These are phyloP conservation scores for Russula sp. DNA, from an alignment of 768 basidiomycete species.

Conservation along the genomic window DNA sequence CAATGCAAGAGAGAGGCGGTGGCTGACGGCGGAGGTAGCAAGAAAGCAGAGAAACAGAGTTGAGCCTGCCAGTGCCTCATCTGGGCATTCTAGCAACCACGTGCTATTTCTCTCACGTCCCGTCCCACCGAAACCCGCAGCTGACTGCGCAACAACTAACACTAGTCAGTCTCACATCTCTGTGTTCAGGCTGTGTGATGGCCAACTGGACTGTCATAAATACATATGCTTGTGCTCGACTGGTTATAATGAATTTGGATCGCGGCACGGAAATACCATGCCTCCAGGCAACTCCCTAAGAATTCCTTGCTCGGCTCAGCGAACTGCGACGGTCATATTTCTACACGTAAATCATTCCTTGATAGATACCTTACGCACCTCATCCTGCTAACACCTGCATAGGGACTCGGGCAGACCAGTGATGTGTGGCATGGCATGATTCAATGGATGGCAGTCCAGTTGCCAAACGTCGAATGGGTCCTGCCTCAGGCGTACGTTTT, in stretches of 20 bases:
- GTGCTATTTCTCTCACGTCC: neutral
- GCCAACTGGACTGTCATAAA: neutral
- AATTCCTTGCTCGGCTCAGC: constrained; percentile 26
- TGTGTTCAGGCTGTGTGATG: constrained; percentile 5
- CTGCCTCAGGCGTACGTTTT: constrained; percentile 44
- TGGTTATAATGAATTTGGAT: neutral
- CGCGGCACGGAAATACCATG: neutral
- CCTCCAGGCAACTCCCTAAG: constrained; percentile 9
- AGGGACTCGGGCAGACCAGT: constrained; percentile 45
- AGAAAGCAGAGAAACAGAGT: neutral
- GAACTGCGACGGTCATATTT: constrained; percentile 36
- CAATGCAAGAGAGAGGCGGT: constrained; percentile 23
- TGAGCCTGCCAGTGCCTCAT: constrained; percentile 4
- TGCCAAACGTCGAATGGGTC: constrained; percentile 45
- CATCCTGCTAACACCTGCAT: neutral
- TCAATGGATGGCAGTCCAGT: constrained; percentile 38
- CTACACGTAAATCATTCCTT: constrained; percentile 32
- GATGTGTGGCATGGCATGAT: constrained; percentile 40
- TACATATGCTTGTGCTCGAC: constrained; percentile 1
- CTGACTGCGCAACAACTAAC: constrained; percentile 14
- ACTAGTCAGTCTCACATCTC: neutral
- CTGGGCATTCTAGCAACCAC: constrained; percentile 5
- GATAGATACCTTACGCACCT: neutral
- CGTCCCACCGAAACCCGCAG: neutral
- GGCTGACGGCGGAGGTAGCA: constrained; percentile 13